Percentiles rank a stretch among this genome's conserved stretches.
These are phyloP conservation scores for Neurospora sp. DNA, from an alignment of 495 filamentous ascomycete species.

Conservation along the genomic window DNA sequence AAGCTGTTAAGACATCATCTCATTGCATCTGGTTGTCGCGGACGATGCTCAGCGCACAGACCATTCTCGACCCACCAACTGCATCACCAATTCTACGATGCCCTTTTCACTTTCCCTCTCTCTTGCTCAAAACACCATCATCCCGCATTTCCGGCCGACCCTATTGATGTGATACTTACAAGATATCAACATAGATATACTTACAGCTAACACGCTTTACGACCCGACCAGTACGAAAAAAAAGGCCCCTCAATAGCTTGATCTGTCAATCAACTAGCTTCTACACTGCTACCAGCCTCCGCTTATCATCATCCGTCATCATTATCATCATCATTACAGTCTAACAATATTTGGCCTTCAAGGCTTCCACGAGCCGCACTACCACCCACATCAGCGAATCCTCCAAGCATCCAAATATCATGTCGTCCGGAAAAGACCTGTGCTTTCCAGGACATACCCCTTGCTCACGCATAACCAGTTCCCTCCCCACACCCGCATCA, in stretches of 20 bases:
- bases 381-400: background rate
- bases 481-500: background rate
- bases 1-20: background rate
- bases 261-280: background rate
- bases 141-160: background rate
- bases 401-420: background rate
- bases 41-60: background rate
- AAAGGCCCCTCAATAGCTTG: background rate
- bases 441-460: background rate
- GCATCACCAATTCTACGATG: background rate
- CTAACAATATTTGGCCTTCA: background rate
- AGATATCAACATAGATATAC: background rate
- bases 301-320: background rate
- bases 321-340: background rate
- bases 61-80: background rate
- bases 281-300: background rate
- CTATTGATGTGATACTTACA: background rate
- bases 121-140: background rate
- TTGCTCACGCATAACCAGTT: background rate
- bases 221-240: background rate
- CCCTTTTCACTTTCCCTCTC: background rate
- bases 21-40: too few species aligned
- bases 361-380: background rate
- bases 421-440: background rate
- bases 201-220: background rate